phyloP scores from a whole-genome alignment of 352 stramenopile species.

The Phytophthora fragariae region DNA sequence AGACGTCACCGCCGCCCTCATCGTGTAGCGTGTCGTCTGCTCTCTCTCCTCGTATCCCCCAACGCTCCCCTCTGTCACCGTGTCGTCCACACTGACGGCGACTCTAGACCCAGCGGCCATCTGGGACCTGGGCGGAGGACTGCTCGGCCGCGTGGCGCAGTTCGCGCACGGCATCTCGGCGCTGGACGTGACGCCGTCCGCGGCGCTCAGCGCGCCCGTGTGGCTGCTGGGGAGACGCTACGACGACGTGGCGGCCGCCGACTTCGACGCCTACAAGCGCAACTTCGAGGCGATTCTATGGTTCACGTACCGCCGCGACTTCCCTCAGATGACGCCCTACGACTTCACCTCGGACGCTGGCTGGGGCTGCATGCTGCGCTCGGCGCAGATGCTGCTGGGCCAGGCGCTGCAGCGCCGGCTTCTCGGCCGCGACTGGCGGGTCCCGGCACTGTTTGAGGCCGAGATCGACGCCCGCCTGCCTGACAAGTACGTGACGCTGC shows the following conservation, averaged over 20 bases:
- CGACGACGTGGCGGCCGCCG: constrained; percentile 39
- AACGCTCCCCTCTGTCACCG: neutral
- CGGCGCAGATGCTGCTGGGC: constrained; percentile 95
- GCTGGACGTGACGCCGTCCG: constrained; percentile 56
- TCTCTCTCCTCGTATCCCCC: neutral
- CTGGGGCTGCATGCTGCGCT: constrained; percentile 97
- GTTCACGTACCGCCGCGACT: constrained; percentile 93
- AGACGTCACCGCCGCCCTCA: constrained; percentile 4
- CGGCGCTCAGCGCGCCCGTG: constrained; percentile 49
- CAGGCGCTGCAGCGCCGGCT: constrained; percentile 89
- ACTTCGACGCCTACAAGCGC: constrained; percentile 62
- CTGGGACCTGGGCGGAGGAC: constrained; percentile 51
- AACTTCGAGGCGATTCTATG: constrained; percentile 81
- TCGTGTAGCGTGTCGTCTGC: constrained; percentile 21
- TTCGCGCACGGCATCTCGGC: constrained; percentile 86
- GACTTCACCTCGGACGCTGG: constrained; percentile 92
- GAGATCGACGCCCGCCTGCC: constrained; percentile 46
- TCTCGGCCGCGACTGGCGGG: constrained; percentile 55
- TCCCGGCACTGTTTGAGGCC: constrained; percentile 41
- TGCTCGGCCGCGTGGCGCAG: constrained; percentile 74
- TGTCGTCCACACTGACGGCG: constrained; percentile 30
- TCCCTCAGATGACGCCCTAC: constrained; percentile 89
- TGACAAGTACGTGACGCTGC: constrained; percentile 57
- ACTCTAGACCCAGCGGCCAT: constrained; percentile 20
- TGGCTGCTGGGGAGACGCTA: constrained; percentile 58